These are phyloP conservation scores for Puccinia hordei DNA, from an alignment of 1,284 basidiomycete species.

Conservation along the genomic window DNA sequence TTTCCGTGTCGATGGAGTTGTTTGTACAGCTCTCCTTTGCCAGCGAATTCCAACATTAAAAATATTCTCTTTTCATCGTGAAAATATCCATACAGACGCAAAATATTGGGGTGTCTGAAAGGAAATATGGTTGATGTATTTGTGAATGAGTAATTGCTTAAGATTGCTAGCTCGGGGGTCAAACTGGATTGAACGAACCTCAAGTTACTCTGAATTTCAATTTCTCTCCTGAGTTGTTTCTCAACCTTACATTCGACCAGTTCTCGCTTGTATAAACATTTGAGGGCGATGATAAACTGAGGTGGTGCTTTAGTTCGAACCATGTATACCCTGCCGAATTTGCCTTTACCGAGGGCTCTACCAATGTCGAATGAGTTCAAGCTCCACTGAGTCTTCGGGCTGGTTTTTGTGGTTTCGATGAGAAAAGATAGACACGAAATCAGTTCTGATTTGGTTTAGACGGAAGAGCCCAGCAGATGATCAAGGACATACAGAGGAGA, in stretches of 20 bases:
- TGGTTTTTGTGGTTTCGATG: conserved; percentile 40
- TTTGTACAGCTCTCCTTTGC: conserved; percentile 93
- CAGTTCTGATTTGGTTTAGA: neutral
- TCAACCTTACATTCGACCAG: conserved; percentile 83
- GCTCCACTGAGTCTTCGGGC: conserved; percentile 67
- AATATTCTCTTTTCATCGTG: conserved; percentile 98
- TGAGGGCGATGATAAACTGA: conserved; percentile 92
- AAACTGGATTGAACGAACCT: conserved; percentile 60
- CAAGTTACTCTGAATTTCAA: conserved; percentile 97
- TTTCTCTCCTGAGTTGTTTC: conserved; percentile 92
- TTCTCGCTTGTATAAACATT: conserved; percentile 96
- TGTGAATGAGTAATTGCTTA: neutral
- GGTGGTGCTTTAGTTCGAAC: conserved; percentile 85
- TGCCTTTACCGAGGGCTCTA: conserved; percentile 92
- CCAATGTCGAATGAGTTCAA: conserved; percentile 90
- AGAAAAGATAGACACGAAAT: neutral
- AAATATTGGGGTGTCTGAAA: conserved; percentile 82
- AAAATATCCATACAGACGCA: conserved; percentile 94
- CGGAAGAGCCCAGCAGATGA: neutral
- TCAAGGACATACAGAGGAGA: conserved; percentile 34
- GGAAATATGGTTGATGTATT: neutral
- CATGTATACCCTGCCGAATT: conserved; percentile 98
- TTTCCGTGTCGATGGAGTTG: conserved; percentile 80
- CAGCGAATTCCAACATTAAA: conserved; percentile 94
- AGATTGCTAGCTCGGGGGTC: neutral